A percentile compares a stretch with the other conserved stretches of the same genome.
phyloP scores from a whole-genome alignment of 1,284 basidiomycete species.

The Cerioporus squamosus region DNA sequence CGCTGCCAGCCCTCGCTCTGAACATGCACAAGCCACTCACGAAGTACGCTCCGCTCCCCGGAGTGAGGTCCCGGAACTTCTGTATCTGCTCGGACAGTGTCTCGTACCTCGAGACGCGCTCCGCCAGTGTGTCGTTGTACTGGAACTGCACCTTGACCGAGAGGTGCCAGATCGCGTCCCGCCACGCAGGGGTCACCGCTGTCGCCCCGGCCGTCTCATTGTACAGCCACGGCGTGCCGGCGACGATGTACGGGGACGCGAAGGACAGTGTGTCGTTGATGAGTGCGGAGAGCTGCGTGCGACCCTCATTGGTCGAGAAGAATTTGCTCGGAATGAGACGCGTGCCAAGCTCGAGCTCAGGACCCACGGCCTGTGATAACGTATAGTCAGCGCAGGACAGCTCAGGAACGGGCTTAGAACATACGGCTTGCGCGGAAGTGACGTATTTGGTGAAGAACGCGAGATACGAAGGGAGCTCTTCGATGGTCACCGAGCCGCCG shows the following conservation, averaged over 20 bases:
- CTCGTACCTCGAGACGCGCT: conserved; percentile 42
- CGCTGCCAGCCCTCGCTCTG: neutral
- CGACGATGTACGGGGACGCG: conserved; percentile 35
- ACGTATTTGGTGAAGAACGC: conserved; percentile 39
- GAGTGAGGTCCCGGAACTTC: conserved; percentile 48
- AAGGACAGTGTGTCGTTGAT: conserved; percentile 31
- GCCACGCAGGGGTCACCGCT: conserved; percentile 49
- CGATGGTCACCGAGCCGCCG: conserved; percentile 37
- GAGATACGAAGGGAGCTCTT: conserved; percentile 37
- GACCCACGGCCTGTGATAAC: conserved; percentile 32
- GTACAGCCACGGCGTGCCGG: conserved; percentile 46
- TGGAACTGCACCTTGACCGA: conserved; percentile 30
- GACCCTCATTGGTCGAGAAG: conserved; percentile 33
- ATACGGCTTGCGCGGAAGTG: conserved; percentile 30
- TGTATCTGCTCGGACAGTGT: conserved; percentile 41
- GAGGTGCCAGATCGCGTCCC: conserved; percentile 48
- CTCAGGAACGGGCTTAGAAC: conserved; percentile 2
- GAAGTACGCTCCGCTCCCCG: conserved; percentile 53
- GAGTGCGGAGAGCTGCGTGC: conserved; percentile 31
- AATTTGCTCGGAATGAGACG: conserved; percentile 35
- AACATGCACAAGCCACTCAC: conserved; percentile 34
- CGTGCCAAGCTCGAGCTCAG: conserved; percentile 34
- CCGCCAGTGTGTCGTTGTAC: conserved; percentile 46
- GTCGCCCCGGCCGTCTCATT: conserved; percentile 42
- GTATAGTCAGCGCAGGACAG: neutral